These are phyloP conservation scores for Wickerhamomyces sp. DNA, from an alignment of 1,139 yeast species.

Conservation along the genomic window DNA sequence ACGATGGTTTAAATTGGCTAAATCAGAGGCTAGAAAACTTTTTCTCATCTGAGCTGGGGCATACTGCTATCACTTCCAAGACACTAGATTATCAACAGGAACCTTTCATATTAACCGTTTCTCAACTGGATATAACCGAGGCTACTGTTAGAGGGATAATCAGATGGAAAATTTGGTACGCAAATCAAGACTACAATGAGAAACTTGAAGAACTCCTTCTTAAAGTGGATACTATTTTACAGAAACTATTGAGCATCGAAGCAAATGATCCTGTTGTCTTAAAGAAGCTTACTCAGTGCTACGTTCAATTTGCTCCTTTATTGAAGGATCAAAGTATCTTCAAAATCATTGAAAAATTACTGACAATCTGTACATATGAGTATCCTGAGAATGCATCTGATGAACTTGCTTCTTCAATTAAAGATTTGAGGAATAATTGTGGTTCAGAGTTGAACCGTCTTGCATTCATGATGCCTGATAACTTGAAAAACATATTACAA, in stretches of 20 bases:
- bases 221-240: slow-evolving; percentile 73
- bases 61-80: slow-evolving; percentile 52
- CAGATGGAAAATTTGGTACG: slow-evolving; percentile 96
- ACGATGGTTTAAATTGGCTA: slow-evolving; percentile 78
- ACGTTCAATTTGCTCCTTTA: slow-evolving; percentile 95
- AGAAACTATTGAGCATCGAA: slow-evolving; percentile 68
- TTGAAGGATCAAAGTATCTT: slow-evolving; percentile 80
- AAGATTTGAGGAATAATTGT: slow-evolving; percentile 87
- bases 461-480: slow-evolving; percentile 92
- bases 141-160: slow-evolving; percentile 88
- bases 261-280: slow-evolving; percentile 76
- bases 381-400: slow-evolving; percentile 60
- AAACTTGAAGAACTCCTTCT: slow-evolving; percentile 53
- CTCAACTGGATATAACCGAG: slow-evolving; percentile 85
- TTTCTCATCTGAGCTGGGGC: slow-evolving; percentile 72
- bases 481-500: slow-evolving; percentile 71
- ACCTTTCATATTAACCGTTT: slow-evolving; percentile 69
- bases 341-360: slow-evolving; percentile 78
- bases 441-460: slow-evolving; percentile 92
- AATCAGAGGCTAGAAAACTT: slow-evolving; percentile 68
- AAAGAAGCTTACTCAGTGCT: slow-evolving; percentile 83
- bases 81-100: slow-evolving; percentile 55
- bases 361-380: slow-evolving; percentile 83
- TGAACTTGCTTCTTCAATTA: slow-evolving; percentile 73
- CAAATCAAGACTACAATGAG: slow-evolving; percentile 51